Conservation (phyloP, 352 stramenopile genomes). For the Globisporangium apiculatum region DNA sequence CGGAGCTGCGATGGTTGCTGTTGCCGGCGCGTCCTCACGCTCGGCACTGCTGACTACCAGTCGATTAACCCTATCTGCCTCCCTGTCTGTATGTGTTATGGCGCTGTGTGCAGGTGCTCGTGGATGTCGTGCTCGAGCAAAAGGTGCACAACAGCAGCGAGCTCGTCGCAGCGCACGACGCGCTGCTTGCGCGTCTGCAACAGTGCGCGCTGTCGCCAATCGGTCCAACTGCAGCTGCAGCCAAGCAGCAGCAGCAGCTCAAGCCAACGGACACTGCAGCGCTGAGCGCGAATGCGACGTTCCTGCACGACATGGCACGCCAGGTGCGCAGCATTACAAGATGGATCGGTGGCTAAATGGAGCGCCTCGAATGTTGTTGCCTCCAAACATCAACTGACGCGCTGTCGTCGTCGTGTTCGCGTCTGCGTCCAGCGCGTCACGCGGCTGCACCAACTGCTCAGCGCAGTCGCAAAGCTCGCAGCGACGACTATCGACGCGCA, state of each 20-base stretch:
- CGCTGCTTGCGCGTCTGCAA: conserved; percentile 13
- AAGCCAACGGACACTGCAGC: background rate
- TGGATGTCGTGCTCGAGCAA: conserved; percentile 53
- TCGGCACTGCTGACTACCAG: too few species aligned
- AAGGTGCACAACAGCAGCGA: conserved; percentile 45
- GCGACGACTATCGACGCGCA: conserved; percentile 10
- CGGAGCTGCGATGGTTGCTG: too few species aligned
- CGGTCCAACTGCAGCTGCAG: background rate
- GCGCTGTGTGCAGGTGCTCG: conserved; percentile 25
- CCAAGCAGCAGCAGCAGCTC: background rate
- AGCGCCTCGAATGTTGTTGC: too few species aligned
- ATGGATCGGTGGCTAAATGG: too few species aligned
- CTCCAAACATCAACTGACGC: background rate
- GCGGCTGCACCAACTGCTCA: conserved; percentile 52
- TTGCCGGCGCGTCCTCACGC: too few species aligned
- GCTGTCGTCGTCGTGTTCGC: background rate
- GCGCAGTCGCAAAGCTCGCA: conserved; percentile 50
- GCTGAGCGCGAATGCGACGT: conserved; percentile 24
- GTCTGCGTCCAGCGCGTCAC: conserved; percentile 30
- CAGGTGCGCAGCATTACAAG: conserved; percentile 25
- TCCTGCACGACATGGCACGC: conserved; percentile 50
- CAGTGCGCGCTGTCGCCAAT: background rate
- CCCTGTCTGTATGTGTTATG: too few species aligned
- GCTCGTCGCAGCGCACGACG: conserved; percentile 24
- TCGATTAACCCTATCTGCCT: too few species aligned